Evolutionary conservation across 208 protist species (phyloP), one percentile per base, ranked within the genome.

Genomic region (Polymyxa betae): DNA sequence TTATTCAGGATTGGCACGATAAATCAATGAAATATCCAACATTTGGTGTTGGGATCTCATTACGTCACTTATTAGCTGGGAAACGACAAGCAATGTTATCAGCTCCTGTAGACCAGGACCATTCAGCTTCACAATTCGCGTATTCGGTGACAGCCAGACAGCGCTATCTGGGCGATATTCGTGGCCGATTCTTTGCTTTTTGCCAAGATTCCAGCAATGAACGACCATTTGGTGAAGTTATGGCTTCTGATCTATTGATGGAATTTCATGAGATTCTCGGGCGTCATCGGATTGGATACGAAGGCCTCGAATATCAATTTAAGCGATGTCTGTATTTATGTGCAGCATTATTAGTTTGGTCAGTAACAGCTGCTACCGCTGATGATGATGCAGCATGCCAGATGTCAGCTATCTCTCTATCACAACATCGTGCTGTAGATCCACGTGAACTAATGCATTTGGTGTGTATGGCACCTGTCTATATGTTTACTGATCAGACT

Each of bases 381-480:
- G 72, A 82, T 5, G 72, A 82, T 43, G 16, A 82, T 45, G 72
- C n/a, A 20, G 72, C 72, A 45, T 35, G 35, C 72, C 12, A 20
- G 72, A 5, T 40, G 5, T 45, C 35, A 35, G 16, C n/a, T 43
- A 5, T 43, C 16, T n/a, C 72, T 43, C n/a, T 82, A 43, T 5
- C 72, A 35, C 12, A 5, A 38, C 72, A 82, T 43, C 5, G 24
- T 29, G 49, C 49, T 60, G 49, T 82, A 20, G 72, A 82, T 82
- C 72, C 72, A 5, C 5, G 72, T 5, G 72, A 82, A n/a, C 72
- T 82, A 43, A 82, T 82, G 72, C 72, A 82, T n/a, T n/a, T 82
- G 5, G 5, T 82, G 12, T 82, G 72, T n/a, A 82, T 82, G 72
- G 72, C 72, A 35, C 72, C 72, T 5, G 72, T 82, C 12, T 82